Evolutionary conservation across 2,329 filamentous ascomycete genomes (phyloP), one percentile per base, ranked within the genome.

Genomic region (Nothomitra cinnamomea): DNA sequence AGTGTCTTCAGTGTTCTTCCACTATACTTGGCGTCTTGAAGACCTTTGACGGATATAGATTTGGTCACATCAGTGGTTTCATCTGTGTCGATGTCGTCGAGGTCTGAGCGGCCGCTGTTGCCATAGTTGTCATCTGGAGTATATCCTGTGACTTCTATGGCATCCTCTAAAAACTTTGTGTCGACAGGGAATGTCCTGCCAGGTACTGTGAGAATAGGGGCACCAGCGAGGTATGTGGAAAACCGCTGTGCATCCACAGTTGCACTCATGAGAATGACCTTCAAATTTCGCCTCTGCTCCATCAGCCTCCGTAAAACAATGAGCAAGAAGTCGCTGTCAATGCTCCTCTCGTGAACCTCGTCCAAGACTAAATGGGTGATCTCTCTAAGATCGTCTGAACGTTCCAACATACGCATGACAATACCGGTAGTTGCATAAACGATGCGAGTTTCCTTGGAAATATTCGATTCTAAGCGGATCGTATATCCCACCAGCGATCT

Each of bases 341-440:
- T 61, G 58, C 69, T 67, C 53, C 70, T 66, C 56, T 73, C 71
- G 56, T 75, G 71, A 19, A 75, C 70, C 60, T 76, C 74, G 57
- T 77, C 73, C 54, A 77, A 67, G 41, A 76, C 81, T 56, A 98
- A 71, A 69, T 96, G 92, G 0, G 90, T 95, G 52, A 98, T 82
- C 58, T 95, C 90, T 55, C 80, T 78, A 43, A 98, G 77, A 54
- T 94, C 85, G 58, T 87, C 85, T 0, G 87, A 85, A 7, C 83
- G 83, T 66, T 98, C 92, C 13, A 98, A 74, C 90, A 98, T 96
- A 25, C 92, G 82, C 74, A 98, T 86, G n/a, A 98, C 87, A 55
- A 98, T 94, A 70, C 92, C 80, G 36, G 80, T 84, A 1, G 84
- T 95, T 53, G 92, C 92, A 67, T 88, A 98, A 4, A 96, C 80